These are phyloP conservation scores for Phalaenopsis hybrid DNA, from an alignment of 116 monocot genomes.

Conservation along the genomic window DNA sequence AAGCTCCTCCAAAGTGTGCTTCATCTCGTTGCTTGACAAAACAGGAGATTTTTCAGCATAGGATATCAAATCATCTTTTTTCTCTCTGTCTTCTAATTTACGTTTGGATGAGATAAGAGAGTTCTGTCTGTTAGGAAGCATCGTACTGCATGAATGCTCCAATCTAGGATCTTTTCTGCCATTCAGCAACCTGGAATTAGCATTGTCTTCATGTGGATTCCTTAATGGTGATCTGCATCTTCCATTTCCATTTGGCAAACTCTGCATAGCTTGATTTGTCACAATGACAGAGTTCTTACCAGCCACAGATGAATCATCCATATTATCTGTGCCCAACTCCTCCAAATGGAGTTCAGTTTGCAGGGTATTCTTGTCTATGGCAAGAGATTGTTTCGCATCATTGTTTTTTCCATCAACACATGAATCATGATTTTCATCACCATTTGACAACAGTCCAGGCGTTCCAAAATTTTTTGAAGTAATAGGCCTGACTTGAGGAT, in stretches of 20 bases:
- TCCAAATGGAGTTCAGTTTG: slow-evolving; percentile 11
- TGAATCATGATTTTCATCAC: slow-evolving; percentile 29
- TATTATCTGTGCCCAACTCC: slow-evolving; percentile 13
- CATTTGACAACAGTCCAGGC: slow-evolving; percentile 36
- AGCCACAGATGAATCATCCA: slow-evolving; percentile 2
- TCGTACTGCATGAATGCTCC: slow-evolving; percentile 11
- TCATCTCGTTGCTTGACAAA: slow-evolving; percentile 8
- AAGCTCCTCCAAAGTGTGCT: slow-evolving; percentile 28
- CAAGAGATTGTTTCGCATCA: slow-evolving; percentile 10
- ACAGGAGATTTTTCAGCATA: slow-evolving; percentile 7
- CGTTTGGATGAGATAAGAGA: slow-evolving; percentile 22
- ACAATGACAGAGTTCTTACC: slow-evolving; percentile 11
- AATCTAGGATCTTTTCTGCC: slow-evolving; percentile 17
- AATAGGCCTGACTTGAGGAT: slow-evolving; percentile 35
- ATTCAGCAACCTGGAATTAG: background rate
- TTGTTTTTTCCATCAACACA: slow-evolving; percentile 12
- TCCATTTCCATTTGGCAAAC: slow-evolving; percentile 16
- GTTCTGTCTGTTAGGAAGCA: background rate
- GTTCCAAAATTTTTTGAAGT: slow-evolving; percentile 33
- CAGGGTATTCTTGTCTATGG: slow-evolving; percentile 13
- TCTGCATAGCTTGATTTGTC: slow-evolving; percentile 11
- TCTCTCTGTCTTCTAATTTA: slow-evolving; percentile 22
- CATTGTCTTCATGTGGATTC: slow-evolving; percentile 6
- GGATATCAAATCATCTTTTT: slow-evolving; percentile 8
- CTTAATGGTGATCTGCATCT: slow-evolving; percentile 8